These are phyloP conservation scores for Scheffersomyces illinoinensis DNA, from an alignment of 1,139 yeast genomes.

Conservation along the genomic window DNA sequence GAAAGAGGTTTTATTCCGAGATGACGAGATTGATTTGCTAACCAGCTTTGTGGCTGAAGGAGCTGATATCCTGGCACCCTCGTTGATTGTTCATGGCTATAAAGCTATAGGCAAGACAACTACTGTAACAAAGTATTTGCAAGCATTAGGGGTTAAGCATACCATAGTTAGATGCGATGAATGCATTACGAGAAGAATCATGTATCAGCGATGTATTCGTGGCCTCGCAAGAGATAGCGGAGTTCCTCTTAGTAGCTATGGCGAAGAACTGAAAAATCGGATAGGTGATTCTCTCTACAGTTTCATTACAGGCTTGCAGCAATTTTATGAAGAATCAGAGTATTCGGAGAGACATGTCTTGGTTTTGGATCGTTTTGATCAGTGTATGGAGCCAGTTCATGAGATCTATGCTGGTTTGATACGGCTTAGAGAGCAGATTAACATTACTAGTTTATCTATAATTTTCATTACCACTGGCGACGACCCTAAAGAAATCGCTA, in stretches of 20 bases:
- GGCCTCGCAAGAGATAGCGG: constrained; percentile 32
- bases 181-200: constrained; percentile 36
- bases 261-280: neutral
- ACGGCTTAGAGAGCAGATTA: constrained; percentile 45
- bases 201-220: constrained; percentile 40
- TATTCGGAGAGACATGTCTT: constrained; percentile 49
- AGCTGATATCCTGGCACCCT: constrained; percentile 22
- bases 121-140: constrained; percentile 28
- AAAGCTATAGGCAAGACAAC: constrained; percentile 43
- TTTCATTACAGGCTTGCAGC: constrained; percentile 43
- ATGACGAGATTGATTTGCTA: constrained; percentile 27
- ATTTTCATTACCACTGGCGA: constrained; percentile 38
- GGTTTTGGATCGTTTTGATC: constrained; percentile 61
- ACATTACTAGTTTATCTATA: constrained; percentile 29
- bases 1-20: neutral
- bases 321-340: constrained; percentile 30
- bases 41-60: constrained; percentile 26
- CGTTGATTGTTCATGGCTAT: constrained; percentile 41
- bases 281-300: constrained; percentile 48
- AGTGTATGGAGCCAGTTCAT: constrained; percentile 49
- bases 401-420: constrained; percentile 49
- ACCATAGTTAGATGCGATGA: constrained; percentile 41
- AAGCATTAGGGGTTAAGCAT: constrained; percentile 20
- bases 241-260: constrained; percentile 1
- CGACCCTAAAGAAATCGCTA: constrained; percentile 48